Conservation (phyloP, 495 filamentous ascomycete genomes). For the Hypoxylon cercidicola region DNA sequence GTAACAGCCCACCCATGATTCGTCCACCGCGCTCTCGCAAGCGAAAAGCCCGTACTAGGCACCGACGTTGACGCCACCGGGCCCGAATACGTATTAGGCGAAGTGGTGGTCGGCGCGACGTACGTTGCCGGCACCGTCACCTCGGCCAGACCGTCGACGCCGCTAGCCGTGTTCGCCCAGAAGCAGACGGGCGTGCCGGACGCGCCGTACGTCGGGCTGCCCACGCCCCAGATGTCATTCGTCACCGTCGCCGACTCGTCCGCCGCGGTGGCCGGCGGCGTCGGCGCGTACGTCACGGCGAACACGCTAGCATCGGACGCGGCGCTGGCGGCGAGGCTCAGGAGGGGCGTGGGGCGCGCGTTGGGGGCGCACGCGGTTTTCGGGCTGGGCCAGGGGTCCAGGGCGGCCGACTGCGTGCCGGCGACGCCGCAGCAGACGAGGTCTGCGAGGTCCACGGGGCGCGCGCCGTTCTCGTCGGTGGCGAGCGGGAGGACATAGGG, state of each 20-base stretch:
- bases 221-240: conserved; percentile 31
- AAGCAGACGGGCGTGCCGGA: conserved; percentile 29
- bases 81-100: conserved; percentile 2
- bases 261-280: background rate
- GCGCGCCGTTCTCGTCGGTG: background rate
- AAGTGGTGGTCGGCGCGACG: conserved; percentile 9
- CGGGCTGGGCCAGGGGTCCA: background rate
- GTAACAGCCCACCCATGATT: background rate
- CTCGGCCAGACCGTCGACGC: conserved; percentile 17
- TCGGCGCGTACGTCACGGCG: conserved; percentile 13
- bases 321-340: conserved; percentile 24
- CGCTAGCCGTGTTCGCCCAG: conserved; percentile 18
- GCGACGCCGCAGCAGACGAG: conserved; percentile 29
- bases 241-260: conserved; percentile 12
- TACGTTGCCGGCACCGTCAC: conserved; percentile 33
- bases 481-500: background rate
- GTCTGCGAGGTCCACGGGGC: conserved; percentile 8
- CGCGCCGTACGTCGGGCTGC: conserved; percentile 21
- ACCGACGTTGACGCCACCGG: conserved; percentile 7
- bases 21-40: background rate
- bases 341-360: conserved; percentile 19
- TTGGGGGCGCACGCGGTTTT: conserved; percentile 23
- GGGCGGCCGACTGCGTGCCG: conserved; percentile 17
- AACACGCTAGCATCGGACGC: conserved; percentile 6
- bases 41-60: conserved; percentile 1